phyloP scores from a whole-genome alignment of 2,329 filamentous ascomycete genomes.

The Coleophoma crateriformis region DNA sequence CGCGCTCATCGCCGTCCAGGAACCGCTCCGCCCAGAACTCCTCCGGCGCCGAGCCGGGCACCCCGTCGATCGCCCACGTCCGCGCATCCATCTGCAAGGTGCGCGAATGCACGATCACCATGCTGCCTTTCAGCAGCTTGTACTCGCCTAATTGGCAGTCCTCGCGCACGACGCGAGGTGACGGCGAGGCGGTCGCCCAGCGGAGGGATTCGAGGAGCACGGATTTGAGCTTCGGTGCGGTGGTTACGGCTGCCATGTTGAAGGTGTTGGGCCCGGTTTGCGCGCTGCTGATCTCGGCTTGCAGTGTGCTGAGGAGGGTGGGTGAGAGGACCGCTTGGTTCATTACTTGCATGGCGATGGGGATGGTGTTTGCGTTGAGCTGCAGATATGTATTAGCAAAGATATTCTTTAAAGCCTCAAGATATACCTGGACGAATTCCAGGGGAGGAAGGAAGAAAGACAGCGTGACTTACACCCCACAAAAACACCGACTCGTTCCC shows the following conservation, averaged over 20 bases:
- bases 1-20: conserved; percentile 5
- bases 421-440: too few relatives aligned
- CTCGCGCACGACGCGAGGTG: conserved; percentile 7
- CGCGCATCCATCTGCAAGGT: conserved; percentile 8
- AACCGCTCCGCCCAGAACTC: conserved; percentile 11
- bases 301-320: conserved; percentile 1
- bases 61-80: conserved; percentile 5
- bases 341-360: conserved; percentile 8
- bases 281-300: conserved; percentile 2
- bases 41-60: conserved; percentile 2
- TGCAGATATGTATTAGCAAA: background rate
- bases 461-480: conserved; percentile 7
- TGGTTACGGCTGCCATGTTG: conserved; percentile 2
- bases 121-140: conserved; percentile 7
- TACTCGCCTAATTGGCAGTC: conserved; percentile 7
- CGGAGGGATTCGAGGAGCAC: conserved; percentile 9
- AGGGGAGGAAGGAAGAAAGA: background rate
- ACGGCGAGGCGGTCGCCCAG: conserved; percentile 11
- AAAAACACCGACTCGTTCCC: conserved; percentile 8
- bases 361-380: conserved; percentile 10
- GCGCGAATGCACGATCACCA: conserved; percentile 9
- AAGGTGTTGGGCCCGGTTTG: conserved; percentile 1
- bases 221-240: conserved; percentile 5
- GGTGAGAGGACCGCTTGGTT: conserved; percentile 3
- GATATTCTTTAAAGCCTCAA: background rate